These are phyloP conservation scores for Geum urbanum DNA, from an alignment of 306 rosid genomes.

Conservation along the genomic window DNA sequence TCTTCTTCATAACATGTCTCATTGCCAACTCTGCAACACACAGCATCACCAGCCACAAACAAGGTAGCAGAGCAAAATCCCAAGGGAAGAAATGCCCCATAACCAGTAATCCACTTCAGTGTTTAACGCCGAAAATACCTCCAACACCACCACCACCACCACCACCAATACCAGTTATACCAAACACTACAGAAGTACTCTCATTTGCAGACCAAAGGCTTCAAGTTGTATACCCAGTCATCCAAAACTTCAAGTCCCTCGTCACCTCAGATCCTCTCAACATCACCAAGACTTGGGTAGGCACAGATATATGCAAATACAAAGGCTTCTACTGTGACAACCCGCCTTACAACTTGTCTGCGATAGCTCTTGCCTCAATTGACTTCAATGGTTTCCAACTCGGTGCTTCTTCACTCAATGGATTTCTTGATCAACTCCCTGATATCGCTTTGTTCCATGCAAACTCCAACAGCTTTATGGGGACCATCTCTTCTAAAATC, in stretches of 20 bases:
- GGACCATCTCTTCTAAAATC: constrained; percentile 56
- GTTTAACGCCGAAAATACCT: background rate
- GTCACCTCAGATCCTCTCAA: constrained; percentile 66
- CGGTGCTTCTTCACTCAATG: constrained; percentile 62
- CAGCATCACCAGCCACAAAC: background rate
- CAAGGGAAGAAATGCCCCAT: background rate
- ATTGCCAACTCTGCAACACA: constrained; percentile 25
- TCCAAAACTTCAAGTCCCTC: constrained; percentile 78
- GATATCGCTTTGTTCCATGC: constrained; percentile 90
- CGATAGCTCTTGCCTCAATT: constrained; percentile 64
- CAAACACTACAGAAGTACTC: constrained; percentile 15
- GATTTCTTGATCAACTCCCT: constrained; percentile 71
- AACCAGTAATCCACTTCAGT: background rate
- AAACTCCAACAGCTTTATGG: constrained; percentile 68
- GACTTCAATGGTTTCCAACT: constrained; percentile 83
- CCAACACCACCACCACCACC: background rate
- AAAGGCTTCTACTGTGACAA: constrained; percentile 73
- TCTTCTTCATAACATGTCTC: constrained; percentile 33
- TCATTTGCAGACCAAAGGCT: constrained; percentile 69
- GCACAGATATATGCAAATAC: constrained; percentile 69
- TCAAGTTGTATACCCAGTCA: constrained; percentile 51
- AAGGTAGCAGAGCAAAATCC: constrained; percentile 9
- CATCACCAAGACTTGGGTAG: constrained; percentile 68
- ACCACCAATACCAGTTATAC: constrained; percentile 18
- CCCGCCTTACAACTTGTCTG: constrained; percentile 70